Conservation (phyloP, 2,329 filamentous ascomycete species). For the Calonectria ilicicola region DNA sequence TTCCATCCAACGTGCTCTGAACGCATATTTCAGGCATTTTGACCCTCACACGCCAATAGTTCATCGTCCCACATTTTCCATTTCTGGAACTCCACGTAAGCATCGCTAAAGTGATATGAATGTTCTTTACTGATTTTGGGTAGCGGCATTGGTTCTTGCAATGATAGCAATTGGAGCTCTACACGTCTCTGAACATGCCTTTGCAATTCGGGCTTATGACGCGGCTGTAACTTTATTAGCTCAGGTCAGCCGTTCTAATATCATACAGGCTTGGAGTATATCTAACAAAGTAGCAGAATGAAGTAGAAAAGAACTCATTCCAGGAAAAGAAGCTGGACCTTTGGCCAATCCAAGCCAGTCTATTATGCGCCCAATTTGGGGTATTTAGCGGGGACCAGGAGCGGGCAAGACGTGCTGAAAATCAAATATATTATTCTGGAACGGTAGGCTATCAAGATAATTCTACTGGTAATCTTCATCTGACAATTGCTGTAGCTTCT, state of each 20-base stretch:
- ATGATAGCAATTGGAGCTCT: not conserved
- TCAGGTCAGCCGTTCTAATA: not conserved
- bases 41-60: not conserved
- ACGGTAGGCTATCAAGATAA: not conserved
- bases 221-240: not conserved
- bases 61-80: not conserved
- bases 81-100: not conserved
- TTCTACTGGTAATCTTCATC: not conserved
- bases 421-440: not conserved
- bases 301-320: not conserved
- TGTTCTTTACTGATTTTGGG: not conserved
- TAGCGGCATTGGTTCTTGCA: not conserved
- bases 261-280: fast-evolving
- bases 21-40: not conserved
- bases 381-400: not conserved
- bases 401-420: not conserved
- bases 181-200: not conserved
- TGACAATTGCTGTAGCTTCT: not conserved
- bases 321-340: not conserved
- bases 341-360: not conserved
- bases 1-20: not conserved
- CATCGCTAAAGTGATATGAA: no score
- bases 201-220: not conserved
- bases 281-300: not conserved
- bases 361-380: not conserved